Evolutionary conservation across 2,329 filamentous ascomycete genomes (phyloP), one percentile per base, ranked within the genome.

Genomic region (Periconia sp.): DNA sequence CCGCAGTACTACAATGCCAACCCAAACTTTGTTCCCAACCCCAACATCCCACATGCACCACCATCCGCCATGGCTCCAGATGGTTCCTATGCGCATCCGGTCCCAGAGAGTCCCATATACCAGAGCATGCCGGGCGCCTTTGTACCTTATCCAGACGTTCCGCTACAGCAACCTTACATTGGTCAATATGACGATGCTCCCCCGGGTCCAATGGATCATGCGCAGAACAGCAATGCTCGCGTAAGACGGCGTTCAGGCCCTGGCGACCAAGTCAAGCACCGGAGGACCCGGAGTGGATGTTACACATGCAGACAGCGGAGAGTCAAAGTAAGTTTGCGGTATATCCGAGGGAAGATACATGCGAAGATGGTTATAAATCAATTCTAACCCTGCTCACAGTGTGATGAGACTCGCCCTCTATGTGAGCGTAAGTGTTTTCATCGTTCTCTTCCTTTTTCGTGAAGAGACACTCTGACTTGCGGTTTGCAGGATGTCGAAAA

Each of bases 201-300:
- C 13, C 51, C 66, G 43, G 65, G 63, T 17, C 53, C 33, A 13
- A 57, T 67, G 49, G 65, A 68, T 54, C 54, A 64, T 43, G 58
- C 63, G 31, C 66, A 66, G 59, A 60, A 62, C 55, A 60, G 55
- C 49, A 66, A 65, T 56, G 54, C 60, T 51, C 65, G 71, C 43
- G 56, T 64, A 30, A 63, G 69, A 50, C 64, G 70, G 49, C 66
- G 72, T 42, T 54, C 66, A 20, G 61, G 62, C 13, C 66, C 71
- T 19, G 70, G 69, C 11, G 90, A 95, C 57, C 87, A 89, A 67
- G 89, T 95, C 62, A 97, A 97, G 75, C 93, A 97, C 72, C 88
- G 92, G 57, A 86, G 94, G 62, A 97, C 94, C 42, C 84, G 94
- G 64, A 97, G 92, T 59, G 94, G 94, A 27, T 99, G 94, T 76